Base-by-base conservation (phyloP, 192 early-diverging fungal species). In the Chytriomyces hyalinus region DNA sequence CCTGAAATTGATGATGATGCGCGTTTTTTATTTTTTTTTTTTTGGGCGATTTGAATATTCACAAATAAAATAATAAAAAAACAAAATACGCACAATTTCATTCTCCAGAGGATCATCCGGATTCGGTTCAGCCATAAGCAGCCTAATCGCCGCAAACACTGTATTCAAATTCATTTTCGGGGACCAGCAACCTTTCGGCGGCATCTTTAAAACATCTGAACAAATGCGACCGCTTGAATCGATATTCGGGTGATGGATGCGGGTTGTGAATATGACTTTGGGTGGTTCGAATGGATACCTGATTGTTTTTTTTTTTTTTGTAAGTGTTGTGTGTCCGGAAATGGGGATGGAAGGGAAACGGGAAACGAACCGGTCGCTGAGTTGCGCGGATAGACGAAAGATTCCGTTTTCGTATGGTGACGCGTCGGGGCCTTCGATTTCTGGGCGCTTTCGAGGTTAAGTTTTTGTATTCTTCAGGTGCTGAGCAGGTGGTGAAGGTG, bases 211-310 rank as follows among this genome's bases (percentile, higher is more conserved):
- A 3, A 71, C 60, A 28, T 78, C 76, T 6, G 57, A 61, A 36
- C 76, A 78, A 10, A 78, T 78, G 0, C 76, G 24, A 2, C 76
- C 76, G 17, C 13, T 59, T 1, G 60, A 61, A 36, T 78, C 76
- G 44, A 78, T 78, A 28, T 78, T 78, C 69, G 76, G 76, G 45
- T 78, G 76, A 67, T 78, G 70, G 48, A 78, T 53, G 10, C 48
- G 53, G 4, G 76, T 78, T 62, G 36, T 63, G 76, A 78, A 78
- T 6, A 71, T 22, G 47, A 78, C 70, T 61, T 71, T 71, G 22
- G 76, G 76, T 1, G 76, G 67, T n/a, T 78, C 76, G 67, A 78
- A 78, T 3, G 76, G 76, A 44, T 78, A 78, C 46, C 76, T 78
- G 60, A 7, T 49, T 44, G n/a, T 3, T 9, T 36, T 36, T 36